Evolutionary conservation across 306 rosid species (phyloP), one percentile per base, ranked within the genome.

Genomic region (Morella rubra): DNA sequence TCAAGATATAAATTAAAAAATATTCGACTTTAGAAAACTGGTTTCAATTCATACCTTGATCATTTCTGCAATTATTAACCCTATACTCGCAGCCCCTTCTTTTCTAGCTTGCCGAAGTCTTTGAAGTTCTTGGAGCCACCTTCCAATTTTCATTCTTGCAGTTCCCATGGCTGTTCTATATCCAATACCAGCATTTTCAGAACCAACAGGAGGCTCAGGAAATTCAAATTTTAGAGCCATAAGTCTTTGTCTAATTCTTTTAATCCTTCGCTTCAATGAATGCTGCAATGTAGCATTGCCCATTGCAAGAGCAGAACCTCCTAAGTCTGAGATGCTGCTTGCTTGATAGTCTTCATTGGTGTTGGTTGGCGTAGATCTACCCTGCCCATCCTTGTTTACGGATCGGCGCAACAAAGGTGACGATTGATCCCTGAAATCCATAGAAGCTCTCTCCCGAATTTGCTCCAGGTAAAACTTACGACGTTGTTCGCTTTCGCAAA

Each of bases 61-160:
- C 87, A 95, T 95, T 84, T 95, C 98, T 71, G 97, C 87, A 82
- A 86, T 86, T 80, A 92, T 92, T 77, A 92, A 81, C 78, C 96
- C 98, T 52, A 95, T 89, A 80, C 97, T 95, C 41, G 93, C 83
- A 79, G 97, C 97, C 70, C 98, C 98, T 90, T 95, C 98, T 90
- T 95, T 95, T 86, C 98, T 92, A 74, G 97, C 98, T 81, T 95
- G 98, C 76, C 98, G 85, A 80, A 95, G 97, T 77, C 89, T 92
- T 81, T 92, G 93, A 82, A 95, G 98, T 84, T 95, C 97, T 87
- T 95, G 98, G 79, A 95, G 98, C 97, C 97, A 95, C 79, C 96
- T 88, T 47, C 97, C 93, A 84, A 95, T 86, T 84, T 91, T 95
- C 76, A 90, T 93, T 89, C 91, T 90, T 44, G 98, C 96, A 86